These are phyloP conservation scores for Arachis hypogaea DNA, from an alignment of 306 rosid genomes.

Conservation along the genomic window DNA sequence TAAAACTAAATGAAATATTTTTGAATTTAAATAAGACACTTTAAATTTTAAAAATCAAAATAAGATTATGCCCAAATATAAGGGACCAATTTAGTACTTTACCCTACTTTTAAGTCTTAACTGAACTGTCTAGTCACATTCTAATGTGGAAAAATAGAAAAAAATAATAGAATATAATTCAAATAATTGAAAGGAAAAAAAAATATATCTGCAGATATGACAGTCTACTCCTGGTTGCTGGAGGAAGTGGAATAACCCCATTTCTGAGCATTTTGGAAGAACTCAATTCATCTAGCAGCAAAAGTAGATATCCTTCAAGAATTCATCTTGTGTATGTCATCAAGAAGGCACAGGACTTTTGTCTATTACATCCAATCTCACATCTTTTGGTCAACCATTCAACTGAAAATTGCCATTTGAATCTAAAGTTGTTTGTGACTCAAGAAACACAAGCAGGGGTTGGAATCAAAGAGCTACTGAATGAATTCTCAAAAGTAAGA, in stretches of 20 bases:
- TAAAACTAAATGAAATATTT: too few relatives aligned
- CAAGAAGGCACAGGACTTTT: constrained; percentile 65
- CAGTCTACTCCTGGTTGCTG: constrained; percentile 70
- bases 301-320: constrained; percentile 48
- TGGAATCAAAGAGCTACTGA: constrained; percentile 51
- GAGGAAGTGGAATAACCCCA: constrained; percentile 93
- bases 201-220: constrained; percentile 69
- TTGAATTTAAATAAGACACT: too few relatives aligned
- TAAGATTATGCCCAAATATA: too few relatives aligned
- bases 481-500: constrained; percentile 50
- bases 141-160: neutral
- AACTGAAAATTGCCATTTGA: constrained; percentile 49
- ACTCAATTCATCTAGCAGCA: constrained; percentile 48
- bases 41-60: too few relatives aligned
- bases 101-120: neutral
- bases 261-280: constrained; percentile 84
- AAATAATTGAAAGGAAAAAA: too few relatives aligned
- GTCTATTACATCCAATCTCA: constrained; percentile 65
- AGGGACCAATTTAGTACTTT: too few relatives aligned
- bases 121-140: constrained; percentile 15
- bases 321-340: constrained; percentile 67
- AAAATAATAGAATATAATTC: constrained; percentile 1
- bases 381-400: constrained; percentile 55
- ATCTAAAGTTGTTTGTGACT: constrained; percentile 70
- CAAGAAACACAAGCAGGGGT: constrained; percentile 59